phyloP scores from a whole-genome alignment of 257 asterid genomes.

The Leptodermis oblonga region DNA sequence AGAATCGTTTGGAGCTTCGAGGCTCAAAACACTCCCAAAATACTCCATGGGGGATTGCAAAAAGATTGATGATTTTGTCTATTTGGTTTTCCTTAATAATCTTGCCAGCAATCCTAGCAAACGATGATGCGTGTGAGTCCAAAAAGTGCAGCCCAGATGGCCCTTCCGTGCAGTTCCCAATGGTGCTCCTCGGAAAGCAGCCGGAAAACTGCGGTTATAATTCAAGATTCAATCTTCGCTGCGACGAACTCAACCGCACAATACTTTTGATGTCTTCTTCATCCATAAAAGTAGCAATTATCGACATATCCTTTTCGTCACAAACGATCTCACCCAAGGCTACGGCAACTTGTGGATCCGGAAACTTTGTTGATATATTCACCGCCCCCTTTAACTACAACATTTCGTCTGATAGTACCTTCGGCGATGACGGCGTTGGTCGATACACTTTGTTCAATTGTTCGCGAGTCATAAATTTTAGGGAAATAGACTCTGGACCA shows the following conservation, averaged over 20 bases:
- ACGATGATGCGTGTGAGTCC: neutral
- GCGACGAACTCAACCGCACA: neutral
- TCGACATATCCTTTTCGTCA: neutral
- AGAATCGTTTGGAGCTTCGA: no score
- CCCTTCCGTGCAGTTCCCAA: constrained; percentile 15
- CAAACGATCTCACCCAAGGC: neutral
- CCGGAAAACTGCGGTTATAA: constrained; percentile 14
- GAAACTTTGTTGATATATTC: neutral
- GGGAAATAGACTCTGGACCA: no score
- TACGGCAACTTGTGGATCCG: neutral
- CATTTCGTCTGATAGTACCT: no score
- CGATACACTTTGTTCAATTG: constrained; percentile 8
- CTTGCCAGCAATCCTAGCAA: no score
- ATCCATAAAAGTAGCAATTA: neutral
- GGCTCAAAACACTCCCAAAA: no score
- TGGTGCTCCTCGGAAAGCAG: constrained; percentile 1
- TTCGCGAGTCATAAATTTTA: neutral
- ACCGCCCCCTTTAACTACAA: constrained; percentile 6
- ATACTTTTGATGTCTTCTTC: constrained; percentile 2
- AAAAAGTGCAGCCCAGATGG: neutral
- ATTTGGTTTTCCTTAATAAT: no score
- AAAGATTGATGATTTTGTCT: no score
- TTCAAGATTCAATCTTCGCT: constrained; percentile 6
- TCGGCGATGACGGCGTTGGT: accelerated
- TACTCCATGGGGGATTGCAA: no score